These are phyloP conservation scores for Phytophthora quininea DNA, from an alignment of 352 stramenopile genomes.

Conservation along the genomic window DNA sequence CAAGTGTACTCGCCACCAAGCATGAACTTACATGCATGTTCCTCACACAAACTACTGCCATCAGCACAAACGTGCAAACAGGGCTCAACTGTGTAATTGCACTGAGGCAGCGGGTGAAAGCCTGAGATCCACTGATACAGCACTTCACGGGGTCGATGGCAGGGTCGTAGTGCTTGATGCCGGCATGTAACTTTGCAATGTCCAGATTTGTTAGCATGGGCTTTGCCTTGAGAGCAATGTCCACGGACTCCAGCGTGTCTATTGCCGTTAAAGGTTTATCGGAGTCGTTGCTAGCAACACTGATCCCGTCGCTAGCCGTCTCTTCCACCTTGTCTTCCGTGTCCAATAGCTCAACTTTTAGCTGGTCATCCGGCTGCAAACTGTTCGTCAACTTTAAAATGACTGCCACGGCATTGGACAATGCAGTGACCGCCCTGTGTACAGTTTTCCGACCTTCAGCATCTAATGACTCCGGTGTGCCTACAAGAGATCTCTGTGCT, in stretches of 20 bases:
- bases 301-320: background rate
- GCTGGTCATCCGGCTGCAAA: background rate
- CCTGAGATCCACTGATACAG: constrained; percentile 64
- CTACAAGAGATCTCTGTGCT: constrained; percentile 22
- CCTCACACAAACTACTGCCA: constrained; percentile 30
- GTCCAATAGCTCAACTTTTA: background rate
- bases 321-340: background rate
- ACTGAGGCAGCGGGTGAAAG: constrained; percentile 52
- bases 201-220: constrained; percentile 30
- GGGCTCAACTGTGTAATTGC: constrained; percentile 27
- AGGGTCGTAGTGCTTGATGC: constrained; percentile 67
- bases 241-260: constrained; percentile 1
- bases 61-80: constrained; percentile 42
- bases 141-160: constrained; percentile 57
- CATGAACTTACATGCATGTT: constrained; percentile 46
- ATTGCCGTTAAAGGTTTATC: background rate
- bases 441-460: constrained; percentile 26
- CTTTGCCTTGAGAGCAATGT: constrained; percentile 15
- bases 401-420: constrained; percentile 24
- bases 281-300: background rate
- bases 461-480: constrained; percentile 3
- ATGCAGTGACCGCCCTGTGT: constrained; percentile 30
- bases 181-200: constrained; percentile 44
- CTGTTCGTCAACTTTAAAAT: constrained; percentile 20
- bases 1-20: constrained; percentile 32